phyloP scores from a whole-genome alignment of 805 yeast genomes.

The Peterozyma toletana region DNA sequence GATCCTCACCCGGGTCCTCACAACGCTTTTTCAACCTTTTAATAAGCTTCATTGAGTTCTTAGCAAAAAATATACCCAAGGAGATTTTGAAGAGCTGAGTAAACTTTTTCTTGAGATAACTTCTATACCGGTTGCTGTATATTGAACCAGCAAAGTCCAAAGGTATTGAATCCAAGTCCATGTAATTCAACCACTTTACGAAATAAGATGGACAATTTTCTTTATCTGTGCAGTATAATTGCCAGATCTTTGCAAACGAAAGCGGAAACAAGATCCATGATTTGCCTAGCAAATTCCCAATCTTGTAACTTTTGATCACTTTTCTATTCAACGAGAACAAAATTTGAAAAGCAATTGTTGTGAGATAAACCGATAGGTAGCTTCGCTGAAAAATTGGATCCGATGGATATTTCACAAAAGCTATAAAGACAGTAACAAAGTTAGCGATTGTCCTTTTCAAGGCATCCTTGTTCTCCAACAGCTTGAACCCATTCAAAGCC shows the following conservation, averaged over 20 bases:
- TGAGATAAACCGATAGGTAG: constrained; percentile 6
- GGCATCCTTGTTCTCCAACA: not conserved
- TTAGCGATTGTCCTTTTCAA: not conserved
- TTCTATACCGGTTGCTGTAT: no score
- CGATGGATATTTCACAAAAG: constrained; percentile 4
- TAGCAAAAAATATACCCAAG: no score
- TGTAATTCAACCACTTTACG: constrained; percentile 1
- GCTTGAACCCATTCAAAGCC: not conserved
- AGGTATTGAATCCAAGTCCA: not conserved
- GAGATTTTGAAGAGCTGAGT: no score
- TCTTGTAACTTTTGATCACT: not conserved
- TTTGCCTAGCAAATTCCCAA: not conserved
- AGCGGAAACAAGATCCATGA: constrained; percentile 7
- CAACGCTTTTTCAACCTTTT: no score
- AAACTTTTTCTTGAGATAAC: no score
- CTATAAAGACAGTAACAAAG: not conserved
- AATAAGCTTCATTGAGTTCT: no score
- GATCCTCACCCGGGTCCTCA: no score
- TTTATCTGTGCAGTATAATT: not conserved
- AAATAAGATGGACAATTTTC: constrained; percentile 2
- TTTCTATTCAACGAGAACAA: no score
- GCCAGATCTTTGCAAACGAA: constrained; percentile 8
- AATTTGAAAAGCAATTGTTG: constrained; percentile 1
- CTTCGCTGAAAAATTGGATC: constrained; percentile 4
- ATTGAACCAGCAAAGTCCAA: no score